These are phyloP conservation scores for Trametes punicea DNA, from an alignment of 768 basidiomycete genomes.

Conservation along the genomic window DNA sequence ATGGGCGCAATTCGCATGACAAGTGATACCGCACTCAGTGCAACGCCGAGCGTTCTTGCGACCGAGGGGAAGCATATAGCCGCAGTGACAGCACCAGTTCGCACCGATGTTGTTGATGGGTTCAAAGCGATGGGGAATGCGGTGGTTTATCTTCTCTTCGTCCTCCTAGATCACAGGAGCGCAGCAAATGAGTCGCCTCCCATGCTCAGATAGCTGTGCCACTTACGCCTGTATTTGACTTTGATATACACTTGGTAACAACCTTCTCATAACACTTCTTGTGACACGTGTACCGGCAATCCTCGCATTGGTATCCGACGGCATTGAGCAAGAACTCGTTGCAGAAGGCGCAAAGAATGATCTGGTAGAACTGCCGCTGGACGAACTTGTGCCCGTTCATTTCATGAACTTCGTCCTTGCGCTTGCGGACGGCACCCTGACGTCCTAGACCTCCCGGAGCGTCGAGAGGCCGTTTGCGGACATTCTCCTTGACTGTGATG, in stretches of 20 bases:
- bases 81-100: slow-evolving; percentile 99
- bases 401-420: slow-evolving; percentile 97
- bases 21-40: slow-evolving; percentile 93
- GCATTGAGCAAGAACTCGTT: slow-evolving; percentile 97
- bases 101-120: slow-evolving; percentile 95
- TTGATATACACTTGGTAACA: slow-evolving; percentile 98
- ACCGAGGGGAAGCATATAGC: slow-evolving; percentile 95
- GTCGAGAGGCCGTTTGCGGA: slow-evolving; percentile 93
- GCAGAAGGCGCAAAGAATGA: slow-evolving; percentile 98
- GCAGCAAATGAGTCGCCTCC: neutral
- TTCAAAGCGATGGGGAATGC: slow-evolving; percentile 98
- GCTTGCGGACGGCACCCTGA: slow-evolving; percentile 96
- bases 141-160: slow-evolving; percentile 98
- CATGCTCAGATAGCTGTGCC: neutral
- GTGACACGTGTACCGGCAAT: slow-evolving; percentile 98
- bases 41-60: slow-evolving; percentile 96
- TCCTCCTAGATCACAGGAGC: slow-evolving; percentile 71
- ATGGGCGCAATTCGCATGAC: slow-evolving; percentile 96
- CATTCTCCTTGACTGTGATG: slow-evolving; percentile 89
- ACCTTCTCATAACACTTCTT: slow-evolving; percentile 99
- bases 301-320: slow-evolving; percentile 98
- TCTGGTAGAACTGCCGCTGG: slow-evolving; percentile 95
- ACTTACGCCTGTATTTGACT: slow-evolving; percentile 89
- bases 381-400: slow-evolving; percentile 99
- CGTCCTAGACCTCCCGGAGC: slow-evolving; percentile 90